Evolutionary conservation across 2,329 filamentous ascomycete species (phyloP).

Genomic region (Diaporthe citriasiana): DNA sequence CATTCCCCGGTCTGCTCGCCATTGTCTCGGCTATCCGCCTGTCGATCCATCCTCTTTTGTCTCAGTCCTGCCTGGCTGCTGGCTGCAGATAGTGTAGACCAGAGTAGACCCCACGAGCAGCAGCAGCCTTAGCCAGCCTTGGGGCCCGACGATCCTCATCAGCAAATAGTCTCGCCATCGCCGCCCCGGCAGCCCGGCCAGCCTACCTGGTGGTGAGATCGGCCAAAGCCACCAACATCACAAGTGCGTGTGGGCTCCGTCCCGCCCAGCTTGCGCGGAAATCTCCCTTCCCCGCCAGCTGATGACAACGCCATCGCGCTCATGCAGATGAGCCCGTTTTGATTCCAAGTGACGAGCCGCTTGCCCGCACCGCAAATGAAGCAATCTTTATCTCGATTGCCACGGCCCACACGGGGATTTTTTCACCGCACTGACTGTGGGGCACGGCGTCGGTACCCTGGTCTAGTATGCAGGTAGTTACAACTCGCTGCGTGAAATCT

Average conservation of each 20-base stretch:
- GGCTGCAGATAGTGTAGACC: background rate
- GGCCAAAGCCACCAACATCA: slow-evolving; percentile 16
- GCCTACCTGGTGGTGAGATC: slow-evolving; percentile 15
- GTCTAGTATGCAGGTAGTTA: no score
- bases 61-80: background rate
- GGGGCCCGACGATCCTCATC: slow-evolving; percentile 26
- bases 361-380: slow-evolving; percentile 31
- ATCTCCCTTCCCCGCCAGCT: background rate
- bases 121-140: slow-evolving; percentile 11
- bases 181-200: slow-evolving; percentile 9
- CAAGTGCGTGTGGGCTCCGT: background rate
- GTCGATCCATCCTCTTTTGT: background rate
- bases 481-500: slow-evolving; percentile 6
- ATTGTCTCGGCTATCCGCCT: slow-evolving; percentile 11
- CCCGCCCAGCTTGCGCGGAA: slow-evolving; percentile 3
- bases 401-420: slow-evolving; percentile 24
- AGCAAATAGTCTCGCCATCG: slow-evolving; percentile 26
- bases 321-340: slow-evolving; percentile 18
- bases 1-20: background rate
- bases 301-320: slow-evolving; percentile 23
- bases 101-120: slow-evolving; percentile 6
- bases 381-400: slow-evolving; percentile 34
- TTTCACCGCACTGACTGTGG: slow-evolving; percentile 32
- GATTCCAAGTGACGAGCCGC: slow-evolving; percentile 27
- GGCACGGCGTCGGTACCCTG: slow-evolving; percentile 7